A percentile compares a stretch with the other conserved stretches of the same genome.
Conservation (phyloP, 495 filamentous ascomycete species). For the Cairneyella variabilis region DNA sequence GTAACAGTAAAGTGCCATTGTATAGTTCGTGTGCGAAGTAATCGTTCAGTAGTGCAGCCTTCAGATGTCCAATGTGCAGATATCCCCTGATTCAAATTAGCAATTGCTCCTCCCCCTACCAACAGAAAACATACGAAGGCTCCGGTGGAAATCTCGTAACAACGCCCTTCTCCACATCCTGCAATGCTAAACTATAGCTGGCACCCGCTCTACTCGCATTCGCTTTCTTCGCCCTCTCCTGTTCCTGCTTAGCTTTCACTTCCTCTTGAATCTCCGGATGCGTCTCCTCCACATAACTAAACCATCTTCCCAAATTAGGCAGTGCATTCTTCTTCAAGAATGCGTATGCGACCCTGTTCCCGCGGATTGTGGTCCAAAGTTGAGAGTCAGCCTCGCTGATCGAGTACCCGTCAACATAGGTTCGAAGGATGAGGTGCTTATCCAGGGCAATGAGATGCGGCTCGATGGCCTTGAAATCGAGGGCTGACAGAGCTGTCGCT, state of each 20-base stretch:
- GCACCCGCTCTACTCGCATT: conserved; percentile 77
- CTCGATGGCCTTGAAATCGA: conserved; percentile 79
- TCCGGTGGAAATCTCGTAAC: conserved; percentile 94
- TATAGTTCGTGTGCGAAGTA: conserved; percentile 77
- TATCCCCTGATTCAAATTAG: conserved; percentile 52
- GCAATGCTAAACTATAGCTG: conserved; percentile 86
- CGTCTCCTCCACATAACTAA: conserved; percentile 75
- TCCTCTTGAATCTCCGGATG: conserved; percentile 63
- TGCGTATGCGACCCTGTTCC: conserved; percentile 78
- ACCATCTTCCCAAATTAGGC: conserved; percentile 83
- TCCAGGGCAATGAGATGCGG: conserved; percentile 73
- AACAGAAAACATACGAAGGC: conserved; percentile 66
- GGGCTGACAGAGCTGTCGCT: conserved; percentile 46
- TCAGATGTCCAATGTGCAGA: conserved; percentile 78
- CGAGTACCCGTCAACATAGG: conserved; percentile 79
- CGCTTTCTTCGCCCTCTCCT: conserved; percentile 64
- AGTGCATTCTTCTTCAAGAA: conserved; percentile 76
- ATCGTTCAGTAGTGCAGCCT: conserved; percentile 78
- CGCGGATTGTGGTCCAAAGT: conserved; percentile 80
- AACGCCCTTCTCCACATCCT: conserved; percentile 85
- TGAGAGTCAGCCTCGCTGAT: conserved; percentile 75
- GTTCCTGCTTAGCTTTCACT: conserved; percentile 54
- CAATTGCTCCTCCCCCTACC: background rate
- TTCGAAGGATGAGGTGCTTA: conserved; percentile 79
- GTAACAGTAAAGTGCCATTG: conserved; percentile 67